Base-by-base conservation (phyloP, 2,329 filamentous ascomycete genomes). In the Penicillium digitatum region DNA sequence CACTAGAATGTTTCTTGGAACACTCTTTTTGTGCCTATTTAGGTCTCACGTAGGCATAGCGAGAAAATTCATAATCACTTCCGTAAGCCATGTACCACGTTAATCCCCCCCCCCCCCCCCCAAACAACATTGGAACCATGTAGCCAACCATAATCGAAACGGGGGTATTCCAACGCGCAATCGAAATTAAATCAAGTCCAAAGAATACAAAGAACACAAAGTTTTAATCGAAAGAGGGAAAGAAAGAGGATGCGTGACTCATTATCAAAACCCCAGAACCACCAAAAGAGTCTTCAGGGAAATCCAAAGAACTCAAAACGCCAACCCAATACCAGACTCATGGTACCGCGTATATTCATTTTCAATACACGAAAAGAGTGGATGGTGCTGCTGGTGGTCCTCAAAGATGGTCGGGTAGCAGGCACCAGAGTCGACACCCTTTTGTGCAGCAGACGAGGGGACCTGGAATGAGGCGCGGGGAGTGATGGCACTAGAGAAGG, bases 281-380 rank as follows among this genome's bases (percentile, higher is more conserved):
- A 10, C 6, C 29, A 22, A 42, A 35, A 38, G 11, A 18, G 24
- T 22, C 12, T 16, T n/a, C 5, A 18, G n/a, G 24, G 3, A 37
- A 49, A 32, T 3, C n/a, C 16, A 26, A 6, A 20, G 9, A 26
- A 52, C 20, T 63, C 59, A 73, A 54, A 70, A 72, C 7, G 70
- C 70, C 29, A 72, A 18, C 12, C 71, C 70, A 37, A 73, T 66
- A 16, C 61, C 50, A 3, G 67, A 62, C 11, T 62, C 61, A n/a
- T 62, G 60, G 51, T 66, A 62, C 24, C 55, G 50, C 35, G 57
- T 38, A n/a, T 56, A 54, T 29, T 56, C 46, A 26, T 44, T 51
- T 26, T 54, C 44, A 31, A n/a, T 37, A 48, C 58, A 55, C 5
- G 48, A 42, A 16, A 48, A 27, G 3, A 51, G 32, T 9, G 40